Conservation (phyloP, 305 asterid genomes). For the Andrographis paniculata region DNA sequence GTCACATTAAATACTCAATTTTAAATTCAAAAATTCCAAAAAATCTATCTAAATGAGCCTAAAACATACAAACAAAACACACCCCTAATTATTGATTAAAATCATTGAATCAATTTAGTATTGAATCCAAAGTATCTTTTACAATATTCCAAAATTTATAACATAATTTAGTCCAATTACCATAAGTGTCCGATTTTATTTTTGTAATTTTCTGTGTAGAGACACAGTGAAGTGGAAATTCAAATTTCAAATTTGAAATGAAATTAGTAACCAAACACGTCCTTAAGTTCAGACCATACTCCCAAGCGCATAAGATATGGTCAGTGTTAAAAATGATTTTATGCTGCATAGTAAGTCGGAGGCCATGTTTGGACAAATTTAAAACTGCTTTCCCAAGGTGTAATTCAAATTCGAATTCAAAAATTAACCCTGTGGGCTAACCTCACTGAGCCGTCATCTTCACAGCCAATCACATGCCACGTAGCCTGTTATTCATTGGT, state of each 20-base stretch:
- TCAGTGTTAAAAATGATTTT: conserved; percentile 2
- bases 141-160: no score
- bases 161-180: no score
- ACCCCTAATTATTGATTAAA: no score
- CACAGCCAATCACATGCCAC: conserved; percentile 5
- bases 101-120: no score
- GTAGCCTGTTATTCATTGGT: conserved; percentile 1
- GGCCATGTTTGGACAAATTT: conserved; percentile 23
- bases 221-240: no score
- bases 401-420: conserved; percentile 53
- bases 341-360: conserved; percentile 16
- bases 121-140: no score
- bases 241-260: not conserved
- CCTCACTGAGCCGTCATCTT: conserved; percentile 17
- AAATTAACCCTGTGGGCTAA: conserved; percentile 11
- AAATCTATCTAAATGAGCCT: no score
- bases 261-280: not conserved
- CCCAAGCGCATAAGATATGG: not conserved
- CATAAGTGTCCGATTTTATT: no score
- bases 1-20: no score
- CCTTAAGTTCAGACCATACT: not conserved
- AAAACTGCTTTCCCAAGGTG: conserved; percentile 29
- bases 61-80: no score
- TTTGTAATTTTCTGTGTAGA: no score
- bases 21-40: no score